Evolutionary conservation across 768 basidiomycete species (phyloP).

Genomic region (Agrocybe praecox): DNA sequence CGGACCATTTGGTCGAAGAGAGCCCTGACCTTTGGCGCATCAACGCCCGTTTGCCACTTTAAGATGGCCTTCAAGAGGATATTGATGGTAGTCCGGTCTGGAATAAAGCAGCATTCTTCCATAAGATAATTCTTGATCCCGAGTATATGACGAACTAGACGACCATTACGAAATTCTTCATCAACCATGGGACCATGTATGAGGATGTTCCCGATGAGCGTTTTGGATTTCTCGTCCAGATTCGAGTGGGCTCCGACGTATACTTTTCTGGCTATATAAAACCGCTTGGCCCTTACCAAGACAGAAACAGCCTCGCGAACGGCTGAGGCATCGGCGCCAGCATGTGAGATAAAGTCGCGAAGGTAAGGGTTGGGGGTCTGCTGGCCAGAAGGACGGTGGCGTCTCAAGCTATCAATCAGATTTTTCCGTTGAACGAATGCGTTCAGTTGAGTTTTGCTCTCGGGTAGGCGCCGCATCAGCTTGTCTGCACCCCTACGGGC

Average conservation of each 20-base stretch:
- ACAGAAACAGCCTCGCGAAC: constrained; percentile 37
- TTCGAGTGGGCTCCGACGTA: constrained; percentile 29
- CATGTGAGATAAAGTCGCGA: constrained; percentile 22
- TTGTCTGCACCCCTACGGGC: constrained; percentile 30
- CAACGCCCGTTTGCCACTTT: constrained; percentile 47
- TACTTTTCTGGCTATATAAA: constrained; percentile 45
- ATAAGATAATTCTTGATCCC: constrained; percentile 44
- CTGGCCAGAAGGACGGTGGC: constrained; percentile 15
- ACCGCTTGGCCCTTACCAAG: constrained; percentile 42
- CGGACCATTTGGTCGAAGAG: constrained; percentile 69
- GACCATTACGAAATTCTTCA: constrained; percentile 38
- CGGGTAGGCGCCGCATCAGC: not conserved
- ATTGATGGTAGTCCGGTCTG: constrained; percentile 74
- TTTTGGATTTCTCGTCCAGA: constrained; percentile 33
- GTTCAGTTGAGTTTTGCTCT: not conserved
- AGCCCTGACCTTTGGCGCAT: constrained; percentile 42
- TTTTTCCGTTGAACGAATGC: constrained; percentile 19
- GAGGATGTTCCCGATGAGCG: constrained; percentile 58
- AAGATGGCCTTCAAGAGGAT: constrained; percentile 66
- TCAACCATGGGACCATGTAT: constrained; percentile 44
- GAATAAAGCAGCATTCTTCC: constrained; percentile 47
- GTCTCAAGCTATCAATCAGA: constrained; percentile 27
- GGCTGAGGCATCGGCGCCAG: constrained; percentile 24
- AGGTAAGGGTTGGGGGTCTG: constrained; percentile 19
- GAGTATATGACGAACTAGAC: constrained; percentile 46